These are phyloP conservation scores for Heliamphora pulchella DNA, from an alignment of 179 eudicot genomes.

Conservation along the genomic window DNA sequence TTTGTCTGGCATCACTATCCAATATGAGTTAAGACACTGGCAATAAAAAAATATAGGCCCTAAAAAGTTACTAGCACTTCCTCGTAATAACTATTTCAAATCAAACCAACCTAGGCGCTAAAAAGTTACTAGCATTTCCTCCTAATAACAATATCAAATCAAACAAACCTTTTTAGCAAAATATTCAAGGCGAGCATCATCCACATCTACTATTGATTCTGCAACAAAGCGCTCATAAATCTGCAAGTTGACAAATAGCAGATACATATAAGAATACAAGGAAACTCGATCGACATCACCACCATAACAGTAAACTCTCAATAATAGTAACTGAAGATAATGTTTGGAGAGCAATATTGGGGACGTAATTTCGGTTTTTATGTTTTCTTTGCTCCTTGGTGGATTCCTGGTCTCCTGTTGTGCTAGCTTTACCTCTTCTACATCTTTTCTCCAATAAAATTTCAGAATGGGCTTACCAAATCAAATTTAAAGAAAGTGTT, in stretches of 20 bases:
- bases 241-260: conserved; percentile 31
- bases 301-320: not conserved
- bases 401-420: no score
- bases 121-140: not conserved
- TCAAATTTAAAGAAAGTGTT: not conserved
- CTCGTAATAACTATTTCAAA: not conserved
- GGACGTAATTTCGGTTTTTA: no score
- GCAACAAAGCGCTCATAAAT: conserved; percentile 78
- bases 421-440: no score
- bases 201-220: conserved; percentile 57
- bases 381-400: no score
- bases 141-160: not conserved
- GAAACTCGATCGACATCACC: not conserved
- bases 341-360: no score
- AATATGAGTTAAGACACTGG: no score
- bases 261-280: not conserved
- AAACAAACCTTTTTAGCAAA: conserved; percentile 66
- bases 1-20: no score
- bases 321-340: not conserved
- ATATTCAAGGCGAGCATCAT: conserved; percentile 76
- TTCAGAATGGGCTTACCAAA: not conserved
- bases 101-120: no score
- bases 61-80: not conserved
- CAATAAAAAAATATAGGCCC: not conserved
- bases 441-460: no score